These are phyloP conservation scores for Tarenaya hassleriana DNA, from an alignment of 345 rosid species.

Conservation along the genomic window DNA sequence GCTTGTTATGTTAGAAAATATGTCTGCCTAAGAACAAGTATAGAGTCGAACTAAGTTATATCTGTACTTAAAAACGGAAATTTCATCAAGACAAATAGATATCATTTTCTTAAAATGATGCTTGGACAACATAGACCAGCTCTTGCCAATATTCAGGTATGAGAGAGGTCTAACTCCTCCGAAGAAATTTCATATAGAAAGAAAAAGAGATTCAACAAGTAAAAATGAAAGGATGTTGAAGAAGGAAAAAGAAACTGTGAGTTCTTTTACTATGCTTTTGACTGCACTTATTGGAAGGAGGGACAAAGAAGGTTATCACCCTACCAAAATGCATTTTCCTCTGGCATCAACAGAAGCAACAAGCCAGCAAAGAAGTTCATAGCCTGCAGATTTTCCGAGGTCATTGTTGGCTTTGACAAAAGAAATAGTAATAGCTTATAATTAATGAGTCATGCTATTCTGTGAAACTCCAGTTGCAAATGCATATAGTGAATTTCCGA, in stretches of 20 bases:
- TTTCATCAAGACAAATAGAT: not conserved
- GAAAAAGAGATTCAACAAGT: too few relatives aligned
- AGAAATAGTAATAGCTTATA: slow-evolving; percentile 9
- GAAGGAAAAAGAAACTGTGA: slow-evolving; percentile 7
- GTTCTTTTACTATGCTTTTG: not conserved
- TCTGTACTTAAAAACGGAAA: not conserved
- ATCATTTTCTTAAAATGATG: not conserved
- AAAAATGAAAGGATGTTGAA: not conserved
- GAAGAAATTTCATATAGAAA: too few relatives aligned
- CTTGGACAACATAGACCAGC: not conserved
- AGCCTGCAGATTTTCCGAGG: slow-evolving; percentile 54
- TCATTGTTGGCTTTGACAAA: slow-evolving; percentile 11
- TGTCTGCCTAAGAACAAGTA: not conserved
- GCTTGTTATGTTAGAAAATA: slow-evolving; percentile 17
- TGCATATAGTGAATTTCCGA: not conserved
- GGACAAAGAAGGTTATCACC: slow-evolving; percentile 23
- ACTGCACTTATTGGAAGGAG: slow-evolving; percentile 3
- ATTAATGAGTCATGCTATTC: not conserved
- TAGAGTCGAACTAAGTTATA: not conserved
- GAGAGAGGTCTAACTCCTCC: too few relatives aligned
- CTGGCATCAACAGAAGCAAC: slow-evolving; percentile 94
- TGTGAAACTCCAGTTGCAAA: not conserved
- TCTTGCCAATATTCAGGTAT: not conserved
- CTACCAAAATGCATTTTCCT: slow-evolving; percentile 99
- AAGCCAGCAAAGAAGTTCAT: slow-evolving; percentile 98